These are phyloP conservation scores for Beauveria pseudobassiana DNA, from an alignment of 2,329 filamentous ascomycete species.

Conservation along the genomic window DNA sequence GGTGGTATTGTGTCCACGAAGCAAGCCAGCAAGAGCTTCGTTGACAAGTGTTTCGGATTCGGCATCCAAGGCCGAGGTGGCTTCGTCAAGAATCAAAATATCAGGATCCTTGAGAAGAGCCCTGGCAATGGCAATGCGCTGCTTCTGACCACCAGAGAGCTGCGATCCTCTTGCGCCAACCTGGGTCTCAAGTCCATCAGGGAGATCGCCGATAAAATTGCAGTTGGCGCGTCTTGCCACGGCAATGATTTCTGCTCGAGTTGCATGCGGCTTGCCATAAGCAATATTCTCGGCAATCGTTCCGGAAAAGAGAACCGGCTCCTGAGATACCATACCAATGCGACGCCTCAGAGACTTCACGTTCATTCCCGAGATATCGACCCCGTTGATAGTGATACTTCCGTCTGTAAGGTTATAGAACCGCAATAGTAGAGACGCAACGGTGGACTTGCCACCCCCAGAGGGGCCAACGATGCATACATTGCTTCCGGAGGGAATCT, in stretches of 20 bases:
- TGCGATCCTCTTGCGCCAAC: constrained; percentile 90
- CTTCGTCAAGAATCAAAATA: constrained; percentile 93
- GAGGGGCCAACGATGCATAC: constrained; percentile 95
- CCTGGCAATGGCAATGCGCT: constrained; percentile 92
- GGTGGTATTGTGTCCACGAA: constrained; percentile 85
- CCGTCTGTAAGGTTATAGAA: constrained; percentile 84
- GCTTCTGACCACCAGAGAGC: constrained; percentile 92
- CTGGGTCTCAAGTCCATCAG: constrained; percentile 88
- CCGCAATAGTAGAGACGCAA: constrained; percentile 80
- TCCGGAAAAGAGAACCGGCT: constrained; percentile 86
- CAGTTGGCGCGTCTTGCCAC: constrained; percentile 93
- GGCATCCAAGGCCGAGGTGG: constrained; percentile 90
- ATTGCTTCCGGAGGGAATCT: constrained; percentile 87
- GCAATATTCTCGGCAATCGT: constrained; percentile 84
- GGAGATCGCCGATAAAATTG: constrained; percentile 92
- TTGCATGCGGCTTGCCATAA: constrained; percentile 77
- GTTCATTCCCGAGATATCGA: constrained; percentile 80
- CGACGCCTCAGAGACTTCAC: constrained; percentile 85
- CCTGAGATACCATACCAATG: constrained; percentile 92
- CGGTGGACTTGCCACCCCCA: constrained; percentile 92
- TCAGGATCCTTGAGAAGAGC: constrained; percentile 93
- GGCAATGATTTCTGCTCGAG: constrained; percentile 70
- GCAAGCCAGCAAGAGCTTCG: constrained; percentile 71
- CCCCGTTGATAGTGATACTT: constrained; percentile 72
- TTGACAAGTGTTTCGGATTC: constrained; percentile 97